Conservation (phyloP, 352 stramenopile genomes). For the Vaucheria bursata region DNA sequence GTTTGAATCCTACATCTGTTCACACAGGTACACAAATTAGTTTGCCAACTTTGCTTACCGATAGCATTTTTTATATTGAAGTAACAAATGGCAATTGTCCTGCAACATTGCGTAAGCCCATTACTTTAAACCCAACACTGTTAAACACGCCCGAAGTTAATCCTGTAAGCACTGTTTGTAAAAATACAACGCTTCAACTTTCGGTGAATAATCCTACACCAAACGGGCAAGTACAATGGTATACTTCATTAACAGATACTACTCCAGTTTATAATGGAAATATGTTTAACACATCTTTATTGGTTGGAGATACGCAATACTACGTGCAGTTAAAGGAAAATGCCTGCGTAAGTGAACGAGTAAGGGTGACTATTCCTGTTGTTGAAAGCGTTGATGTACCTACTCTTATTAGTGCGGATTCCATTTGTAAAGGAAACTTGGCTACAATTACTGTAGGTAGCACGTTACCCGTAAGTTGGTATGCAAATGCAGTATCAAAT, state of each 20-base stretch:
- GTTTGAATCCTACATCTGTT: constrained; percentile 8
- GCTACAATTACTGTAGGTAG: constrained; percentile 7
- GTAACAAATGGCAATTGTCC: constrained; percentile 7
- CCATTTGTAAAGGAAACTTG: constrained; percentile 8
- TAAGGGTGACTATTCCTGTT: constrained; percentile 7
- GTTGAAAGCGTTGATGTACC: constrained; percentile 6
- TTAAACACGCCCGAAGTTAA: constrained; percentile 7
- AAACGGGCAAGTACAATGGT: constrained; percentile 6
- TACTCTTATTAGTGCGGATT: constrained; percentile 8
- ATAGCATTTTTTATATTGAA: constrained; percentile 10
- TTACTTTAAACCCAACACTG: constrained; percentile 8
- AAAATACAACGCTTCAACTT: constrained; percentile 8
- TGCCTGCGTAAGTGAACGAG: constrained; percentile 4
- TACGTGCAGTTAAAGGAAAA: constrained; percentile 8
- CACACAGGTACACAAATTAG: constrained; percentile 7
- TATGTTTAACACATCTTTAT: constrained; percentile 9
- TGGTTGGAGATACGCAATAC: constrained; percentile 6
- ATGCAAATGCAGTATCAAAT: constrained; percentile 8
- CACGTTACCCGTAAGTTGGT: constrained; percentile 5
- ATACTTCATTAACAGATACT: constrained; percentile 9
- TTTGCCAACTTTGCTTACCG: constrained; percentile 6
- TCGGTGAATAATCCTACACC: constrained; percentile 6
- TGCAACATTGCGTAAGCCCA: constrained; percentile 5
- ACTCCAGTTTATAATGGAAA: constrained; percentile 8
- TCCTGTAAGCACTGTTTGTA: constrained; percentile 7